phyloP scores from a whole-genome alignment of 306 rosid species.

The Cucumis cinereus region DNA sequence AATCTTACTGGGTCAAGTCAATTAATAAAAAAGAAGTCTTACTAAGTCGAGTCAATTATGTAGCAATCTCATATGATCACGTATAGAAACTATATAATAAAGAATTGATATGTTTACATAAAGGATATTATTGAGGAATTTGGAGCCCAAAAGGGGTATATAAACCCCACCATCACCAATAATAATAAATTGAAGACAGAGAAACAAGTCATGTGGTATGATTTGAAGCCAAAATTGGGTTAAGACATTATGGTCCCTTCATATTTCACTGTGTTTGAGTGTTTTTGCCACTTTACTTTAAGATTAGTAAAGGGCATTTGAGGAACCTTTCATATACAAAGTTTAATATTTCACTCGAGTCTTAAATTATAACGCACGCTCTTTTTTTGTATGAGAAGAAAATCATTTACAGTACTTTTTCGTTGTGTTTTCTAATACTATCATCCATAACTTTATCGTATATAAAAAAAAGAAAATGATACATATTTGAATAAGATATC shows the following conservation, averaged over 20 bases:
- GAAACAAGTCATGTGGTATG: background rate
- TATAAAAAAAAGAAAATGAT: too few relatives aligned
- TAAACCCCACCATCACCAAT: background rate
- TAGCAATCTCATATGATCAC: background rate
- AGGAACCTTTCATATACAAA: background rate
- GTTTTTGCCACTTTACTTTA: background rate
- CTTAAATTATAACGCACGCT: background rate
- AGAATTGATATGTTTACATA: background rate
- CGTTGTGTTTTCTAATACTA: background rate
- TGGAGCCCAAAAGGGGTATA: background rate
- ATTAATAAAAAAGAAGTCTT: background rate
- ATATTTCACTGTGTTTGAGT: background rate
- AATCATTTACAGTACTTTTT: conserved; percentile 20
- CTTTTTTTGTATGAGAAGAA: conserved; percentile 4
- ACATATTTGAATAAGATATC: too few relatives aligned
- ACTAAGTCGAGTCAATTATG: background rate
- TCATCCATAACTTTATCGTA: too few relatives aligned
- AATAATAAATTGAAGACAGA: background rate
- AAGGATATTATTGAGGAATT: background rate
- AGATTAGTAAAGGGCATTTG: background rate
- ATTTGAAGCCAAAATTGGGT: background rate
- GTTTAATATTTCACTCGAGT: background rate
- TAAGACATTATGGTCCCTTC: background rate
- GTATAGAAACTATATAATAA: background rate
- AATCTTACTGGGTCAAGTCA: background rate